Evolutionary conservation across 768 basidiomycete species (phyloP), one percentile per base, ranked within the genome.

Genomic region (Lactarius psammicola): DNA sequence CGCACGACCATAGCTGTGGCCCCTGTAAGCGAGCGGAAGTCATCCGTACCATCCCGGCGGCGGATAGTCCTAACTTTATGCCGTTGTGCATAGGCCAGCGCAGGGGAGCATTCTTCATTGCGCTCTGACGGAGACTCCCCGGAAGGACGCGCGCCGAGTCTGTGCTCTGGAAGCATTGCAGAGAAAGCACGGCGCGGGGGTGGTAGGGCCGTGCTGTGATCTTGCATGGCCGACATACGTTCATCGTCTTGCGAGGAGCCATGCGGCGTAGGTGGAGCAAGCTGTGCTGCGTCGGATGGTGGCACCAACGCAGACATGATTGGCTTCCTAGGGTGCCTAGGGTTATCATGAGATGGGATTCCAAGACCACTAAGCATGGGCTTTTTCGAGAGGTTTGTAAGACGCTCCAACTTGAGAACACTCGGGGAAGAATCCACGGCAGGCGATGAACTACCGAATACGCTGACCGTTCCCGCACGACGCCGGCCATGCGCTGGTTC

Each of bases 41-140:
- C 89, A 60, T 92, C 90, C 13, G 89, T 91, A 9, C 91, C 91
- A 71, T 92, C 91, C 69, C 89, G 87, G 51, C 90, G 80, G 59
- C 91, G 81, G 65, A 92, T 84, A 1, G 91, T 90, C 79, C 85
- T 90, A 18, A 85, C 82, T 67, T 90, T 86, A 65, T 91, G 90
- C 44, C 91, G 85, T 71, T 85, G 86, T 0, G 88, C 84, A 73
- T 92, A 93, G 5, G 90, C 89, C 71, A 88, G 87, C 38, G 91
- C 91, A 49, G 91, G 90, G 34, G 89, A 90, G 82, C 87, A 82
- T 69, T 90, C 89, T 15, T 81, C 81, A 23, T 81, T 81, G 44
- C 78, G 62, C 28, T 71, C 79, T 69, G 88, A 86, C 62, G 86
- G 87, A 23, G 78, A 75, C 51, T 74, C 75, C 33, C 70, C 72